phyloP scores from a whole-genome alignment of 2,329 filamentous ascomycete genomes.

The Macrophomina phaseolina region DNA sequence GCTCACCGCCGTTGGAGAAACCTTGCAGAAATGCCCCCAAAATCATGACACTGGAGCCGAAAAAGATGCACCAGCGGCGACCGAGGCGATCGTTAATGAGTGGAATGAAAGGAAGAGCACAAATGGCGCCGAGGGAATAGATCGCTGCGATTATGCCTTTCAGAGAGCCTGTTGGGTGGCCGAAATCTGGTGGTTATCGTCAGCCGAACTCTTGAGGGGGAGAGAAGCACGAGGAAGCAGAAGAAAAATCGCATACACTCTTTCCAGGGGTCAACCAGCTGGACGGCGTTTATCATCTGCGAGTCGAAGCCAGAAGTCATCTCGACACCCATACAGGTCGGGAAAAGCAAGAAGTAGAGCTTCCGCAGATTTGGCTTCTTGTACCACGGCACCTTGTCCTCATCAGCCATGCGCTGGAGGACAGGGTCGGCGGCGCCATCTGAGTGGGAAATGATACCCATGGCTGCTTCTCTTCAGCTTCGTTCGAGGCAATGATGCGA shows the following conservation, averaged over 20 bases:
- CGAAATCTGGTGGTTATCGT: conserved; percentile 31
- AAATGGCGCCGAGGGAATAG: conserved; percentile 35
- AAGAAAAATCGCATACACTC: conserved; percentile 36
- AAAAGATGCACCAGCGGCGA: conserved; percentile 32
- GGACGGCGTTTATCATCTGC: conserved; percentile 37
- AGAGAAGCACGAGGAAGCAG: not conserved
- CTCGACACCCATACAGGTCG: conserved; percentile 42
- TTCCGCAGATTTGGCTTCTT: conserved; percentile 36
- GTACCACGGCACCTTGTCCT: conserved; percentile 45
- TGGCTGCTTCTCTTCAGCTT: conserved; percentile 17
- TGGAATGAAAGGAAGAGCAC: conserved; percentile 35
- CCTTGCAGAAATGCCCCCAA: conserved; percentile 15
- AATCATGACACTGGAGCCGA: conserved; percentile 27
- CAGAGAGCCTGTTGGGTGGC: conserved; percentile 33
- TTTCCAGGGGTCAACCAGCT: conserved; percentile 34
- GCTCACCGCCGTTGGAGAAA: conserved; percentile 50
- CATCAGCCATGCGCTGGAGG: conserved; percentile 47
- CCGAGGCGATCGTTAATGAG: conserved; percentile 37
- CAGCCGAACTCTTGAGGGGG: not conserved
- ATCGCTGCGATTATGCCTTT: conserved; percentile 35
- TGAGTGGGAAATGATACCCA: conserved; percentile 36
- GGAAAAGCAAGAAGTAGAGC: conserved; percentile 41
- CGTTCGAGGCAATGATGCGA: not conserved
- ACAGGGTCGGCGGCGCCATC: conserved; percentile 45
- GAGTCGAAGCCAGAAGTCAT: conserved; percentile 29